Base-by-base conservation (phyloP, 805 yeast genomes). In the Yamadazyma insecticola region DNA sequence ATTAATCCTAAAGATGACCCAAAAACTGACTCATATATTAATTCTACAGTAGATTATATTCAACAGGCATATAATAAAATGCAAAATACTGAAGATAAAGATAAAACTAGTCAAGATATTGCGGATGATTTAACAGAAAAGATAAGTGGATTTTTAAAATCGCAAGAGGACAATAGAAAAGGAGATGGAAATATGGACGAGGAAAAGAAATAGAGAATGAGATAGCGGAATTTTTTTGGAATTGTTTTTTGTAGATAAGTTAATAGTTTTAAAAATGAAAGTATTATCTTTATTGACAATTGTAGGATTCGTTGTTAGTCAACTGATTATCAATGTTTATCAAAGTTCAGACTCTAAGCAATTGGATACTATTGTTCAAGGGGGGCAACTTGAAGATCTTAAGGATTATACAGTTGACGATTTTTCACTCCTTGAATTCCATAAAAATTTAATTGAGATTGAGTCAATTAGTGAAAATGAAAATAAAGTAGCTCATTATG, bases 401-500 rank as follows among this genome's bases (percentile, higher is more conserved):
- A 4, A 16, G 13, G 37, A 33, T 26, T 24, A 13, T 16, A 17
- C 13, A 5, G 29, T 37, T 11, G 36, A 33, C 17, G 29, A 27
- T 8, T 25, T 29, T 11, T 35, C 43, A 2, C 32, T 55, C 13
- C 36, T 57, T 13, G 39, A 38, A 6, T 44, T 58, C 17, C 65
- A 58, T 41, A 45, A 47, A 31, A 33, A 31, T 8, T 38, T 59
- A 27, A 45, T 57, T 1, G 52, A 51, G 6, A 46, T 47, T 30
- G 38, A 41, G 4, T 57, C 63, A 4, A 39, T 56, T n/a, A 39
- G 47, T 18, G 36, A 42, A 17, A 37, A 47, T 21, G 66, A 60
- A 33, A 14, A 22, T 14, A 50, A 38, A 0, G 76, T 66, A 1
- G 66, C 70, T 2, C 35, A 47, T 3, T 73, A 44, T 39, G 45